These are phyloP conservation scores for Saccharomycopsis oosterbeekiorum DNA, from an alignment of 805 yeast genomes.

Conservation along the genomic window DNA sequence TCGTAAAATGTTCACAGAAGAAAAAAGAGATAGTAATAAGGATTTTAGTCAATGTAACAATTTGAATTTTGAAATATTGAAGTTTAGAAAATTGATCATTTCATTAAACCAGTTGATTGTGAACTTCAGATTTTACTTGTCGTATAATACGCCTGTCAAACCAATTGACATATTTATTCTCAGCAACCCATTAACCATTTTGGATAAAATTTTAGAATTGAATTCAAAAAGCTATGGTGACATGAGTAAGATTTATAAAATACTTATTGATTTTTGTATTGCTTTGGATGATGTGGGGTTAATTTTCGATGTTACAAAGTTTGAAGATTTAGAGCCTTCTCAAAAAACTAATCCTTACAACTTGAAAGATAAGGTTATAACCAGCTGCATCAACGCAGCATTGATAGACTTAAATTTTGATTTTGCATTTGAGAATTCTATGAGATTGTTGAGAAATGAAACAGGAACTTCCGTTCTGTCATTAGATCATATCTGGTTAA, in stretches of 20 bases:
- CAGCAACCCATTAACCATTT: conserved; percentile 26
- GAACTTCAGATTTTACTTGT: conserved; percentile 11
- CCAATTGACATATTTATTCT: conserved; percentile 15
- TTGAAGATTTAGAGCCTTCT: conserved; percentile 9
- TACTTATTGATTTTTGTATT: conserved; percentile 29
- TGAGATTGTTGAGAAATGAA: conserved; percentile 24
- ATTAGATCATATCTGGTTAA: conserved; percentile 29
- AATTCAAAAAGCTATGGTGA: conserved; percentile 36
- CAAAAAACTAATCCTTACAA: conserved; percentile 1
- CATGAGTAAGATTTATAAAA: conserved; percentile 32
- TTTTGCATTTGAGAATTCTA: conserved; percentile 31
- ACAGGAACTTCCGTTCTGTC: conserved; percentile 11
- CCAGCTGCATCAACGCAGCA: conserved; percentile 36
- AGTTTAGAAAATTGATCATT: conserved; percentile 15
- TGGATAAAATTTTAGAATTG: conserved; percentile 31
- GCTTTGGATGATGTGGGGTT: conserved; percentile 23
- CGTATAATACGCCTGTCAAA: background rate
- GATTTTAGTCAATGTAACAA: conserved; percentile 11
- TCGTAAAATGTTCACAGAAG: background rate
- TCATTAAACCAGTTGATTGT: conserved; percentile 11
- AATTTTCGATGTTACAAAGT: conserved; percentile 13
- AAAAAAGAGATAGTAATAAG: background rate
- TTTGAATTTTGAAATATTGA: conserved; percentile 16
- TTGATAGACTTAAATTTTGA: conserved; percentile 33
- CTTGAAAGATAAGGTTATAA: conserved; percentile 28